Evolutionary conservation across 192 early-diverging fungal genomes (phyloP).

Genomic region (Pilaira anomala): DNA sequence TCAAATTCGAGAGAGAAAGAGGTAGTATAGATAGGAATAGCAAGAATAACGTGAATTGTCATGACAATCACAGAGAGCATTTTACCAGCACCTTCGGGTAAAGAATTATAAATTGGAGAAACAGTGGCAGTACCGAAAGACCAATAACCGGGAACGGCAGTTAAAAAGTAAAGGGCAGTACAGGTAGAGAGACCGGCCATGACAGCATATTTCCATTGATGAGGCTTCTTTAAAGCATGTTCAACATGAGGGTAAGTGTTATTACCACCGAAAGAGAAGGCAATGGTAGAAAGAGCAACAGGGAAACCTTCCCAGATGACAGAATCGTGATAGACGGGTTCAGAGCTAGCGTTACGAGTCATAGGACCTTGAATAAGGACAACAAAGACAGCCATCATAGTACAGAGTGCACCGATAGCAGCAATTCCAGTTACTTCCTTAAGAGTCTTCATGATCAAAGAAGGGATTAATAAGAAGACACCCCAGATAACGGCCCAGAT

Average conservation of each 20-base stretch:
- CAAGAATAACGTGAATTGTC: conserved; percentile 78
- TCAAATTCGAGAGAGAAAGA: conserved; percentile 78
- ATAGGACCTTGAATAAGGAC: conserved; percentile 64
- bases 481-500: conserved; percentile 67
- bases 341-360: conserved; percentile 40
- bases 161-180: conserved; percentile 67
- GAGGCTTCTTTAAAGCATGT: conserved; percentile 69
- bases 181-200: conserved; percentile 62
- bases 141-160: conserved; percentile 70
- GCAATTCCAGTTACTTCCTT: conserved; percentile 76
- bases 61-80: conserved; percentile 70
- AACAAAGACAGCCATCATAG: conserved; percentile 68
- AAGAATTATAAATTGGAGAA: conserved; percentile 72
- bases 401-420: conserved; percentile 74
- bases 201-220: conserved; percentile 69
- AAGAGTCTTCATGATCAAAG: conserved; percentile 69
- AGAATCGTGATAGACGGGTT: conserved; percentile 42
- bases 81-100: conserved; percentile 61
- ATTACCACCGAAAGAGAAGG: conserved; percentile 82
- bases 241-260: conserved; percentile 85
- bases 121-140: conserved; percentile 64
- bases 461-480: conserved; percentile 62
- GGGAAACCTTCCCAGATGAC: conserved; percentile 71
- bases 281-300: conserved; percentile 73
- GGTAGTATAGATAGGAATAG: conserved; percentile 74